Base-by-base conservation (phyloP, 2,329 filamentous ascomycete species). In the Teratosphaeria pseudoeucalypti region DNA sequence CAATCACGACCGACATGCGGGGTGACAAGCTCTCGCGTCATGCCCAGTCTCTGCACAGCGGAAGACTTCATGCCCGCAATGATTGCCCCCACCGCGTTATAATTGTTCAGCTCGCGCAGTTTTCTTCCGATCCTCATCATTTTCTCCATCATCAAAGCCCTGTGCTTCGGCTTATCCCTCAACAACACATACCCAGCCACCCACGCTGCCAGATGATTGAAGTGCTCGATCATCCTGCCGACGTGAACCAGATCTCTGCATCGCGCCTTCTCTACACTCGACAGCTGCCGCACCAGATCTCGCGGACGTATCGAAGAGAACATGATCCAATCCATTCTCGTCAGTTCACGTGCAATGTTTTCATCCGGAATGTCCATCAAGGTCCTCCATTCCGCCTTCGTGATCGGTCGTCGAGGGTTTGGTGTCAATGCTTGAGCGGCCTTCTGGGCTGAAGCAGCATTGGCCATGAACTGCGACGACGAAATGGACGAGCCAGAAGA, bases 291-390 rank as follows among this genome's bases (percentile, higher is more conserved):
- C 52, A 97, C 88, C 55, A 97, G 85, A 74, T 99, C 94, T 60
- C 94, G 89, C 58, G 95, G 89, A 29, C 90, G 86, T 62, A 97
- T 96, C 1, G 91, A 92, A 57, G 89, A 95, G 73, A 96, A 97
- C 88, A 97, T 94, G 73, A 95, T 86, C 92, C 92, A 97, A 75
- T 99, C 94, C 58, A 99, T 95, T 62, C 92, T 83, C 3, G 94
- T 97, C 68, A 99, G 82, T 73, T 99, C 94, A 61, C 88, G 86
- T 16, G 92, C 92, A 65, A 97, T 87, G 55, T 90, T 84, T 62
- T 95, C 89, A 57, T 95, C 88, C 1, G 88, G 81, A 27, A 87
- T 87, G 39, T 89, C 88, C 86, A 97, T 95, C 65, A 97, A 89
- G 57, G 88, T 85, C 65, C 92, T 90, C 80, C 94, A 99, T 61